phyloP scores from a whole-genome alignment of 73 alveolate species.

The Tetrahymena thermophila region DNA sequence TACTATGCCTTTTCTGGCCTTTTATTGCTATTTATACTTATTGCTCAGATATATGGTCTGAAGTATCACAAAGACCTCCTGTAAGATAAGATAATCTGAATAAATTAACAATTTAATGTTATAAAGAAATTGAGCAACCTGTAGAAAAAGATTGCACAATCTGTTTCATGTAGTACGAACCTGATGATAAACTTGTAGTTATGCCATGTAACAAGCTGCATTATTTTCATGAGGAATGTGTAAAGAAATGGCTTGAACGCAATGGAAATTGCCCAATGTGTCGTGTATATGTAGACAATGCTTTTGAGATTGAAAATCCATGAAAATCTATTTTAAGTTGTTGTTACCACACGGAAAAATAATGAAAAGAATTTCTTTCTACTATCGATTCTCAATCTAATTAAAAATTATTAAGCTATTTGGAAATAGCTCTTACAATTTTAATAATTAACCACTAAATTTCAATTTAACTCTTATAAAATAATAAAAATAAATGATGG shows the following conservation, averaged over 20 bases:
- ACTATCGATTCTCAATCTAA: neutral
- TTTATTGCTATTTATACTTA: neutral
- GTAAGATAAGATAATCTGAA: neutral
- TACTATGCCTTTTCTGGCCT: neutral
- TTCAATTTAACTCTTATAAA: neutral
- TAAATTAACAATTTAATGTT: neutral
- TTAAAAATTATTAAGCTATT: neutral
- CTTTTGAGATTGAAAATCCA: neutral
- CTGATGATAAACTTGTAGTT: neutral
- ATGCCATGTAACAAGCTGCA: conserved; percentile 6
- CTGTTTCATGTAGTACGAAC: conserved; percentile 1
- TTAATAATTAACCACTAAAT: too few relatives aligned
- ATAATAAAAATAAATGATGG: neutral
- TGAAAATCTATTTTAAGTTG: neutral
- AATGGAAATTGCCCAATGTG: neutral
- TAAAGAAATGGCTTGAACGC: neutral
- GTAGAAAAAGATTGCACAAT: conserved; percentile 2
- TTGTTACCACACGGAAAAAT: too few relatives aligned
- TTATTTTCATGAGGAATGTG: conserved; percentile 6
- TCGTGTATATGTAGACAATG: neutral
- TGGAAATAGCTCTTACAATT: neutral
- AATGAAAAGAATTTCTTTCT: too few relatives aligned
- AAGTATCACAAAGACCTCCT: neutral
- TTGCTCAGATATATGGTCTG: neutral
- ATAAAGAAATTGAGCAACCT: neutral